Evolutionary conservation across 495 filamentous ascomycete species (phyloP), one percentile per base, ranked within the genome.

Genomic region (Gamarada debralockiae): DNA sequence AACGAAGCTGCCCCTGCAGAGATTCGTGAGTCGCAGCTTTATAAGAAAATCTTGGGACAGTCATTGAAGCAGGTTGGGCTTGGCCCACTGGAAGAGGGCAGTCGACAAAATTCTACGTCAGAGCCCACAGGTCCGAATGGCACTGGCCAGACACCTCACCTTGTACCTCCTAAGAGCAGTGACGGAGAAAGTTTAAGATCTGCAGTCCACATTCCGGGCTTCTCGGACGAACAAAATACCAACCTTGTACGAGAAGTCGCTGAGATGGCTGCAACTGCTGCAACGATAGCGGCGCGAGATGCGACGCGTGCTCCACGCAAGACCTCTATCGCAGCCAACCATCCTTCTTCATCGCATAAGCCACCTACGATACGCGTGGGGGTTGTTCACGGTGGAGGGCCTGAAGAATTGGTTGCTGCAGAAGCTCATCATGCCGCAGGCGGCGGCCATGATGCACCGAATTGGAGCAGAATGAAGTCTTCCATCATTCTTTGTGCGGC

Each of bases 381-480:
- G 15, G 49, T 47, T 18, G 50, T 59, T 9, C 55, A 46, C 23
- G 22, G 21, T 8, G 75, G 76, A 12, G 67, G 72, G 27, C 52
- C 61, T 17, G 68, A 61, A 31, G 69, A 61, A 9, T 57, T 76
- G 57, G 75, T 79, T 70, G 69, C 73, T 61, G 70, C 79, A 68
- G 66, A 81, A 68, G 50, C 15, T 36, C 50, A 38, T 62, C 42
- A 27, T 59, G 56, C 63, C 53, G 65, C 56, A 55, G 76, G 65
- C 25, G 92, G 91, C 55, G 92, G 95, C 25, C 95, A 99, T 63
- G 93, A 99, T 69, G 93, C 93, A 14, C 93, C 93, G 0, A 99
- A 99, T 63, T 99, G 93, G 93, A 89, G 92, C 55, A 85, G 89
- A 57, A 79, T 79, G 33, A 96, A 97, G 78, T 92, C 86, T 72